These are phyloP conservation scores for Lactarius evosmus DNA, from an alignment of 768 basidiomycete species.

Conservation along the genomic window DNA sequence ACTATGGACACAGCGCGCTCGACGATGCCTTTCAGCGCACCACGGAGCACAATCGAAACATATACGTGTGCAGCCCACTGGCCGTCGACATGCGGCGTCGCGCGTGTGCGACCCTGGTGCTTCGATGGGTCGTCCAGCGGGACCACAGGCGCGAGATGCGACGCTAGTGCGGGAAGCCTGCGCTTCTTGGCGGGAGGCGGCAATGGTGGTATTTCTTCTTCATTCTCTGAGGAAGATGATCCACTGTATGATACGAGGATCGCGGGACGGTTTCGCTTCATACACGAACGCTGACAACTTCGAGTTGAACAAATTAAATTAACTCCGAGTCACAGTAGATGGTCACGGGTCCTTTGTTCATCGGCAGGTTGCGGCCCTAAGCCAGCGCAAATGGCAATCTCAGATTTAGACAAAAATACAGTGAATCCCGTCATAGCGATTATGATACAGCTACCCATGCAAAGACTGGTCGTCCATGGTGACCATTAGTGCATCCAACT, in stretches of 20 bases:
- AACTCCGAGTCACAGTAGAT: too few relatives aligned
- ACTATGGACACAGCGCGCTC: constrained; percentile 45
- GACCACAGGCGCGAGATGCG: constrained; percentile 43
- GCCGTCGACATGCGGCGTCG: constrained; percentile 78
- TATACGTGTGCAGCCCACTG: constrained; percentile 83
- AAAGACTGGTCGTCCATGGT: too few relatives aligned
- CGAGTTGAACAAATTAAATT: too few relatives aligned
- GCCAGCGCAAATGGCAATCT: too few relatives aligned
- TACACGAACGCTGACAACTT: not conserved
- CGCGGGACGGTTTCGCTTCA: constrained; percentile 21
- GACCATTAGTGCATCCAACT: too few relatives aligned
- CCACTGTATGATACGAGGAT: constrained; percentile 21
- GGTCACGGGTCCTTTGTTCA: not conserved
- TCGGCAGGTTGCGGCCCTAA: not conserved
- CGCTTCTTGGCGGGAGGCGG: constrained; percentile 35
- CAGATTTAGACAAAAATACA: too few relatives aligned
- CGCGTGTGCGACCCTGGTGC: constrained; percentile 81
- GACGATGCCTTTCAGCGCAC: constrained; percentile 45
- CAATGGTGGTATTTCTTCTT: constrained; percentile 3
- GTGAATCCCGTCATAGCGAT: too few relatives aligned
- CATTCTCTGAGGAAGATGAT: constrained; percentile 14
- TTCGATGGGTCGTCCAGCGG: constrained; percentile 71
- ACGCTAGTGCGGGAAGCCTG: constrained; percentile 60
- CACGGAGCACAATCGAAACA: constrained; percentile 53
- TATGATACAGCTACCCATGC: too few relatives aligned